Conservation (phyloP, 2,329 filamentous ascomycete genomes). For the Fusarium heterosporum region DNA sequence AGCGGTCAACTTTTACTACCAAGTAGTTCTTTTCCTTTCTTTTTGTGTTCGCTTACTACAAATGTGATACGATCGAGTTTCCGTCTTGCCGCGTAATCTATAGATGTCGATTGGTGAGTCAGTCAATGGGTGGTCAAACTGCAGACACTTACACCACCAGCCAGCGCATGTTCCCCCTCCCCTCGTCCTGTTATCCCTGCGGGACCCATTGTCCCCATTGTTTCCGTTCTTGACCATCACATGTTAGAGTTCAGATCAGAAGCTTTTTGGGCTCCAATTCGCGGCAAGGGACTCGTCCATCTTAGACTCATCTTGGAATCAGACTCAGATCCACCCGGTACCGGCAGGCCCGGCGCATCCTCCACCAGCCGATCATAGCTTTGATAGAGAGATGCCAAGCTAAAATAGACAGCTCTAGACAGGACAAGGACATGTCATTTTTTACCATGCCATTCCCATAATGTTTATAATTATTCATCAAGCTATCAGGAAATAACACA, state of each 20-base stretch:
- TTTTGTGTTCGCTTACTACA: not conserved
- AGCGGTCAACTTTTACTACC: not conserved
- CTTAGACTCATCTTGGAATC: constrained; percentile 1
- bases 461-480: constrained; percentile 19
- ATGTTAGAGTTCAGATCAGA: constrained; percentile 26
- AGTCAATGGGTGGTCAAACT: not conserved
- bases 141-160: constrained; percentile 3
- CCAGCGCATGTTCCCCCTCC: constrained; percentile 6
- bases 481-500: not conserved
- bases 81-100: constrained; percentile 34
- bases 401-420: constrained; percentile 33
- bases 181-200: not conserved
- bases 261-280: constrained; percentile 29
- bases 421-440: not conserved
- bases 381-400: constrained; percentile 31
- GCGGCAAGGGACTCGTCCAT: not conserved
- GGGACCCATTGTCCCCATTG: constrained; percentile 11
- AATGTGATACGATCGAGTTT: not conserved
- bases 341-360: constrained; percentile 35
- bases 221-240: constrained; percentile 26
- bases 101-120: constrained; percentile 6
- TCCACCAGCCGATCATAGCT: constrained; percentile 27
- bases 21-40: constrained; percentile 5
- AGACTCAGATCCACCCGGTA: constrained; percentile 20
- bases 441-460: not conserved